Evolutionary conservation across 1,284 basidiomycete genomes (phyloP), one percentile per base, ranked within the genome.

Genomic region (Cerioporus squamosus): DNA sequence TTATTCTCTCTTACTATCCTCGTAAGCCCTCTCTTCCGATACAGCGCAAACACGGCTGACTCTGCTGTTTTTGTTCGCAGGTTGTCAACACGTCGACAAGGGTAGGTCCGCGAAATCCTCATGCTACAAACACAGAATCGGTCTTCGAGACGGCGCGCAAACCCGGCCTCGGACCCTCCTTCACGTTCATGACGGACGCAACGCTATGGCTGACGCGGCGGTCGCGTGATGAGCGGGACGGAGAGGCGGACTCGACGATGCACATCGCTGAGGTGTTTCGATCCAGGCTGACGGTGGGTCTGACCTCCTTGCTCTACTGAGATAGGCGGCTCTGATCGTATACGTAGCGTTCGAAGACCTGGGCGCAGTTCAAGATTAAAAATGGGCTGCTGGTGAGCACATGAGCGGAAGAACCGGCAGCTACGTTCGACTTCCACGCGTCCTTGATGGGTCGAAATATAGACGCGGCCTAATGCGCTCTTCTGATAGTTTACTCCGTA

Each of bases 121-220:
- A 44, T 15, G 26, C 72, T 20, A 61, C 64, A 17, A 80, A 80
- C 57, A 70, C 76, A 2, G 59, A 70, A 42, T 79, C 82, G 0
- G 69, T 63, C 6, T 81, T 80, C 52, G 57, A 74, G 44, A 71
- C 75, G 3, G 74, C 74, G 17, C 77, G 83, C 51, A 91, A 89
- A 68, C 90, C 90, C 2, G 86, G 88, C 0, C 75, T 93, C 17
- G 90, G 90, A 0, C 85, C 88, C 0, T 87, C 90, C 0, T 92
- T 92, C 62, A 77, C 85, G 2, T 90, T 84, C 69, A 74, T 91
- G 68, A 82, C 85, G 1, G 90, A 93, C 66, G 82, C 82, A 12
- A 90, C 88, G 0, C 64, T 93, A 20, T 93, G 89, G 90, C 74
- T 91, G 3, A 74, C 81, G n/a, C 64, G 56, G 20, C 47, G 46